Conservation (phyloP, 352 stramenopile genomes). For the Phytophthora ohioensis region DNA sequence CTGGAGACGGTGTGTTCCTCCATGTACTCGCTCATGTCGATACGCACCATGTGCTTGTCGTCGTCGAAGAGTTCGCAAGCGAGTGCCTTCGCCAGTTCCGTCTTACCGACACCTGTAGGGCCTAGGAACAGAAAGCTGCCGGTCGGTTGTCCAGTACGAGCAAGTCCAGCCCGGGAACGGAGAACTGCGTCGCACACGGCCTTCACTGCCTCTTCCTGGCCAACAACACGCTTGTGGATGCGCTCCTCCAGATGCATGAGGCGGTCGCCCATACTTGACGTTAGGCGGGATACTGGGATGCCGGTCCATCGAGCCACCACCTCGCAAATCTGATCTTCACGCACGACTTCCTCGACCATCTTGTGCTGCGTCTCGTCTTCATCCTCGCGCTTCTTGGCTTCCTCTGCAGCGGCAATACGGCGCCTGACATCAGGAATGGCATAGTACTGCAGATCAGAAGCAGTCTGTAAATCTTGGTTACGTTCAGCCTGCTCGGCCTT, state of each 20-base stretch:
- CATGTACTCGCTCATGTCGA: constrained; percentile 99
- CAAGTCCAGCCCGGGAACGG: constrained; percentile 92
- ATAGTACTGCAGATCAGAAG: constrained; percentile 97
- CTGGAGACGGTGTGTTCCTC: constrained; percentile 95
- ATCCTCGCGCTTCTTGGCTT: constrained; percentile 70
- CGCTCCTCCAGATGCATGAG: constrained; percentile 86
- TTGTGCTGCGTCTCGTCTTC: constrained; percentile 65
- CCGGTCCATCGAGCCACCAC: constrained; percentile 92
- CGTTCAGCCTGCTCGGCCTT: constrained; percentile 96
- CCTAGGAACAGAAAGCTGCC: constrained; percentile 97
- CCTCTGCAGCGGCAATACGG: constrained; percentile 84
- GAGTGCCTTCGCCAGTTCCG: constrained; percentile 95
- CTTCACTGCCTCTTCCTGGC: constrained; percentile 94
- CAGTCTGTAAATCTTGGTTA: constrained; percentile 94
- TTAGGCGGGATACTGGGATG: constrained; percentile 90
- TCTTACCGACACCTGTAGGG: constrained; percentile 97
- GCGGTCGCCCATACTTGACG: constrained; percentile 77
- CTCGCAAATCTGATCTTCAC: constrained; percentile 89
- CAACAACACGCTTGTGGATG: constrained; percentile 93
- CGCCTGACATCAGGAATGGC: constrained; percentile 94
- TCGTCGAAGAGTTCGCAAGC: constrained; percentile 96
- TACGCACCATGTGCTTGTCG: constrained; percentile 95
- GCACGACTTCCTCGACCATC: constrained; percentile 89
- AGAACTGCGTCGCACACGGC: constrained; percentile 94
- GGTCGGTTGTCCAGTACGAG: constrained; percentile 88